Conservation (phyloP, 805 yeast species). For the Candida ovalis region DNA sequence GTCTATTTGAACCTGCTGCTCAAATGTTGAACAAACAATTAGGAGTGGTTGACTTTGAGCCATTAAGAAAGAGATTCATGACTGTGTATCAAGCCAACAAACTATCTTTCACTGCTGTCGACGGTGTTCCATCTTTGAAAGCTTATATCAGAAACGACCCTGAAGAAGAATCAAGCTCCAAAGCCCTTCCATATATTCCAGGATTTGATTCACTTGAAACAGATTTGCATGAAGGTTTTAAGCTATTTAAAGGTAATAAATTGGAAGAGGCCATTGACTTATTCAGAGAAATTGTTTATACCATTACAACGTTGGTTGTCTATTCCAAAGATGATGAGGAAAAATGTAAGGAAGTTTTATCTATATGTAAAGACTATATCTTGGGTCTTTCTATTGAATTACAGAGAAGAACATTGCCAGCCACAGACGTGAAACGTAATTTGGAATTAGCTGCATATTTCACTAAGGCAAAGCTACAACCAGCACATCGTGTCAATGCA, state of each 20-base stretch:
- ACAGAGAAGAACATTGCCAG: conserved; percentile 75
- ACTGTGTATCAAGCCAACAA: conserved; percentile 82
- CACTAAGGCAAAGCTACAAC: conserved; percentile 77
- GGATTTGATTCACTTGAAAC: conserved; percentile 66
- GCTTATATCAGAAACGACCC: conserved; percentile 65
- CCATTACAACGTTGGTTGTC: conserved; percentile 68
- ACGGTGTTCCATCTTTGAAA: conserved; percentile 67
- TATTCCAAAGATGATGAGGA: conserved; percentile 70
- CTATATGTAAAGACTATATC: conserved; percentile 83
- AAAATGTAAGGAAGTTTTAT: conserved; percentile 67
- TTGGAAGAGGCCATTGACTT: conserved; percentile 73
- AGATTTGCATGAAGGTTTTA: conserved; percentile 69
- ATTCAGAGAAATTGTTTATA: conserved; percentile 78
- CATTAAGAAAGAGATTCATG: conserved; percentile 76
- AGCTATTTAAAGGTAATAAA: conserved; percentile 77
- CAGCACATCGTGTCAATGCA: conserved; percentile 82
- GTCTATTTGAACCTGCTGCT: conserved; percentile 94
- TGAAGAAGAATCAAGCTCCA: conserved; percentile 48
- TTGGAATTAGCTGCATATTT: conserved; percentile 95
- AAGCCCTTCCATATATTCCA: conserved; percentile 65
- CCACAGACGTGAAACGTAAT: conserved; percentile 73
- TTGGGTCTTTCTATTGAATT: conserved; percentile 89
- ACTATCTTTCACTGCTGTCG: conserved; percentile 68
- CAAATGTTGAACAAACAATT: conserved; percentile 85
- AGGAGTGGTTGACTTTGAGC: conserved; percentile 84